Evolutionary conservation across 352 stramenopile species (phyloP).

Genomic region (Phytopythium montanum): DNA sequence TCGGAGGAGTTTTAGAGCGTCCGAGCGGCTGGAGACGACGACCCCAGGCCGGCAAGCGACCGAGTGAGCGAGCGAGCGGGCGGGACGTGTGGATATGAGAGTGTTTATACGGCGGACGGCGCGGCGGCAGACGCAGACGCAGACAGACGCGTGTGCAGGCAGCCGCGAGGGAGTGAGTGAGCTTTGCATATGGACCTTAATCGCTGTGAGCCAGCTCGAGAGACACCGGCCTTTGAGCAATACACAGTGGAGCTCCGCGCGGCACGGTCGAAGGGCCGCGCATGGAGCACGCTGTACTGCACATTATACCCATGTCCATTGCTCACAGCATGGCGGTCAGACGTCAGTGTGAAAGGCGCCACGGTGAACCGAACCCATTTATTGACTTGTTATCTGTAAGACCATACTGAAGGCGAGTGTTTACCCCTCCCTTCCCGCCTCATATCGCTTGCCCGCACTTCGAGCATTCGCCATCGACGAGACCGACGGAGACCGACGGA

Average conservation of each 20-base stretch:
- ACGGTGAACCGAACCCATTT: too few species aligned
- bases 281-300: background rate
- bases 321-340: too few species aligned
- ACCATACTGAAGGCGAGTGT: too few species aligned
- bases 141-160: background rate
- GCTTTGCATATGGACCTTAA: background rate
- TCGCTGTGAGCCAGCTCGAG: background rate
- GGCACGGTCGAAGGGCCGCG: constrained; percentile 6
- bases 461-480: too few species aligned
- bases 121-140: background rate
- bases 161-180: background rate
- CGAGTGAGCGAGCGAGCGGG: too few species aligned
- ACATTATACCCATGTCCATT: too few species aligned
- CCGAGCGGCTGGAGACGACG: background rate
- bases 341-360: too few species aligned
- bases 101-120: constrained; percentile 9
- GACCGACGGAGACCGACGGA: too few species aligned
- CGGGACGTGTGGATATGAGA: constrained; percentile 3
- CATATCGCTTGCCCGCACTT: too few species aligned
- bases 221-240: background rate
- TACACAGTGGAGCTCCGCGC: background rate
- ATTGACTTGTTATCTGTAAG: too few species aligned
- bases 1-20: constrained; percentile 46
- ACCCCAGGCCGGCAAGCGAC: too few species aligned
- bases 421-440: too few species aligned